A percentile compares a stretch with the other conserved stretches of the same genome.
These are phyloP conservation scores for Fusarium sp. DNA, from an alignment of 2,329 filamentous ascomycete genomes.

Conservation along the genomic window DNA sequence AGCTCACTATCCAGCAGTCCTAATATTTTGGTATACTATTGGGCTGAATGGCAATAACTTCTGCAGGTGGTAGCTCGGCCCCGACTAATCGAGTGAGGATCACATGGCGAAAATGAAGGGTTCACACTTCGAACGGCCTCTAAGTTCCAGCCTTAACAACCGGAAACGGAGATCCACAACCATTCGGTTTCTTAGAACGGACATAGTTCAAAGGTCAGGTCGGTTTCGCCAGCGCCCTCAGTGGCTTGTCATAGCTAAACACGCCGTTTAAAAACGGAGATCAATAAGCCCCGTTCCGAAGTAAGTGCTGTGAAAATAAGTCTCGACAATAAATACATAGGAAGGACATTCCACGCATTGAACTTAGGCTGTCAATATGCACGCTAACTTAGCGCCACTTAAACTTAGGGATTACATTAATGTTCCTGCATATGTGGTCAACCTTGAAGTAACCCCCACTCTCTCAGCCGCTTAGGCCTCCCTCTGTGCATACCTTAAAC, in stretches of 20 bases:
- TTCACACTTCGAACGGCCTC: neutral
- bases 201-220: neutral
- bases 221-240: neutral
- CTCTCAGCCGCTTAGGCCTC: neutral
- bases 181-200: neutral
- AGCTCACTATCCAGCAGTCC: fast-evolving
- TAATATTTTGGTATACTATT: no score
- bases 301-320: neutral
- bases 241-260: neutral
- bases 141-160: neutral
- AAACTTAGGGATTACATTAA: neutral
- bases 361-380: neutral
- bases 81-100: neutral
- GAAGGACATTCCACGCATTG: neutral
- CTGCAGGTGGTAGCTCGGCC: neutral
- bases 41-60: neutral
- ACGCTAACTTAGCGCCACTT: neutral
- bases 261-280: neutral
- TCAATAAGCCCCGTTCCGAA: neutral
- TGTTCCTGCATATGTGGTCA: neutral
- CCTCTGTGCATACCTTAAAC: neutral
- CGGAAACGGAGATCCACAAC: neutral
- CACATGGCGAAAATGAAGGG: neutral
- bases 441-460: neutral
- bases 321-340: neutral